phyloP scores from a whole-genome alignment of 2,329 filamentous ascomycete genomes.

The Aspergillus fijiensis region DNA sequence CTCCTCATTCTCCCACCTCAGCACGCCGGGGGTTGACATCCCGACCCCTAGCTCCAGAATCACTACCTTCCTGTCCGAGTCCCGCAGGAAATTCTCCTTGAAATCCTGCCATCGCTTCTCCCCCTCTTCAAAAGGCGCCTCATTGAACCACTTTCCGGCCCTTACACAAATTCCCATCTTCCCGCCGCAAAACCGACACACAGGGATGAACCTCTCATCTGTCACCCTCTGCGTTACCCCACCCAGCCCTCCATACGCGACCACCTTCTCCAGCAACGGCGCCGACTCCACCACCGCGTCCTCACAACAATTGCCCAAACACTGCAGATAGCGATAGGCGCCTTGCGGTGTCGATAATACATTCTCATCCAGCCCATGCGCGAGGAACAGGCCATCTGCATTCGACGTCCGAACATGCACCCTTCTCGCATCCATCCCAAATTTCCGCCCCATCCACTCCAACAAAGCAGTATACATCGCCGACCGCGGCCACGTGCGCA shows the following conservation, averaged over 20 bases:
- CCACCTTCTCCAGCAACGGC: slow-evolving; percentile 17
- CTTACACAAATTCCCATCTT: slow-evolving; percentile 24
- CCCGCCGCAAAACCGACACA: slow-evolving; percentile 19
- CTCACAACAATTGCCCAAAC: slow-evolving; percentile 18
- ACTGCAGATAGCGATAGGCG: slow-evolving; percentile 23
- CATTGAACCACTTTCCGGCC: slow-evolving; percentile 24
- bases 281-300: slow-evolving; percentile 22
- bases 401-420: slow-evolving; percentile 25
- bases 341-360: slow-evolving; percentile 23
- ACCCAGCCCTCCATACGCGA: slow-evolving; percentile 16
- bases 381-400: slow-evolving; percentile 21
- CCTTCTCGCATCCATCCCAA: background rate
- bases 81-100: background rate
- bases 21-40: slow-evolving; percentile 23
- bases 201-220: slow-evolving; percentile 14
- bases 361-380: slow-evolving; percentile 18
- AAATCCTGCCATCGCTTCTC: slow-evolving; percentile 17
- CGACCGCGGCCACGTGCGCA: slow-evolving; percentile 11
- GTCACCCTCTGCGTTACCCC: slow-evolving; percentile 15
- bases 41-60: slow-evolving; percentile 25
- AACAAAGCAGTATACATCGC: slow-evolving; percentile 10
- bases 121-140: slow-evolving; percentile 10
- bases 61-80: slow-evolving; percentile 4
- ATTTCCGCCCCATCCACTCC: background rate
- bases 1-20: slow-evolving; percentile 26